Evolutionary conservation across 257 asterid species (phyloP).

Genomic region (Nicotiana obtusifolia): DNA sequence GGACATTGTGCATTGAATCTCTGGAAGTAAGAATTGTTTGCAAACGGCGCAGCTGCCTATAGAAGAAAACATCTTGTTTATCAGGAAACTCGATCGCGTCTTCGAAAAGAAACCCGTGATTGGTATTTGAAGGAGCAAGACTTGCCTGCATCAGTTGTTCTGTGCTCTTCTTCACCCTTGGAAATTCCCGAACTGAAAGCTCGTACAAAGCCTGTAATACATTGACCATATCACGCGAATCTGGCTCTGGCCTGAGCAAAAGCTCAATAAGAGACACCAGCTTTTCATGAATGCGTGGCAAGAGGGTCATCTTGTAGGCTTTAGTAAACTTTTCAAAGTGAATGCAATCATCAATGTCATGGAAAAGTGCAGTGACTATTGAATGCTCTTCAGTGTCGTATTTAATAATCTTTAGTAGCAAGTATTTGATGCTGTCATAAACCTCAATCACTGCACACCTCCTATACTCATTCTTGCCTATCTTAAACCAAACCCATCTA

Average conservation of each 20-base stretch:
- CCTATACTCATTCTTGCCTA: slow-evolving; percentile 79
- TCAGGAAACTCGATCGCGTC: slow-evolving; percentile 60
- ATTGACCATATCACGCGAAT: slow-evolving; percentile 50
- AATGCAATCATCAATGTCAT: slow-evolving; percentile 49
- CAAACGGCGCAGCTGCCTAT: slow-evolving; percentile 69
- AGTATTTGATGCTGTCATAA: slow-evolving; percentile 67
- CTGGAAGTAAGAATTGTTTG: slow-evolving; percentile 68
- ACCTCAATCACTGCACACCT: slow-evolving; percentile 89
- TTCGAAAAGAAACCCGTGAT: slow-evolving; percentile 53
- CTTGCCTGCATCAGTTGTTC: slow-evolving; percentile 68
- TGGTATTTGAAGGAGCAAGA: slow-evolving; percentile 38
- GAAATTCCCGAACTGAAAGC: slow-evolving; percentile 61
- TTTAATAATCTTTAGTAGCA: slow-evolving; percentile 66
- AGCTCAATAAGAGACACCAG: slow-evolving; percentile 50
- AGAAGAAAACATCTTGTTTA: slow-evolving; percentile 51
- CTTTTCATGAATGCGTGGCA: slow-evolving; percentile 56
- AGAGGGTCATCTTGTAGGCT: slow-evolving; percentile 38
- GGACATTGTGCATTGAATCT: slow-evolving; percentile 77
- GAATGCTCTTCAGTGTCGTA: slow-evolving; percentile 61
- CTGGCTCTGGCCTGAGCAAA: slow-evolving; percentile 47
- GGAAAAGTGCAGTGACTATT: slow-evolving; percentile 51
- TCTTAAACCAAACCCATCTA: slow-evolving; percentile 63
- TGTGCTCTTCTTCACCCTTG: slow-evolving; percentile 50
- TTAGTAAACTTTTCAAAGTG: slow-evolving; percentile 55
- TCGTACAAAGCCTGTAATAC: slow-evolving; percentile 82